Conservation (phyloP, 352 stramenopile species). For the Blastocystis sp. region DNA sequence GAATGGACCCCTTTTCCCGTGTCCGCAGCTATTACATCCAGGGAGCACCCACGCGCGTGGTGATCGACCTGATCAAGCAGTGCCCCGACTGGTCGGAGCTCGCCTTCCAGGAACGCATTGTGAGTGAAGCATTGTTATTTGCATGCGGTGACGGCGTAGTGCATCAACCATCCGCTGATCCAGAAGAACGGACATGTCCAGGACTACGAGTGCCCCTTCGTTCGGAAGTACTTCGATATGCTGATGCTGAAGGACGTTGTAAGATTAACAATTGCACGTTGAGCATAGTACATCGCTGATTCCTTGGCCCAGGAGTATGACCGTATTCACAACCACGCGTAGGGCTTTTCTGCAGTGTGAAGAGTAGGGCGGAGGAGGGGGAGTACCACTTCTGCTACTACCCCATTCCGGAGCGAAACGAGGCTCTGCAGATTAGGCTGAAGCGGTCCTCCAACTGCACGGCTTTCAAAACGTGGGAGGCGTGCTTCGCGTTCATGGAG, state of each 20-base stretch:
- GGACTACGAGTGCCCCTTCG: slow-evolving; percentile 42
- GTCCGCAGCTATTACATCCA: slow-evolving; percentile 30
- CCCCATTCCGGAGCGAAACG: slow-evolving; percentile 8
- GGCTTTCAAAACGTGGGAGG: slow-evolving; percentile 60
- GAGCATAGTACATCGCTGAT: slow-evolving; percentile 48
- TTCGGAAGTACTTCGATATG: slow-evolving; percentile 45
- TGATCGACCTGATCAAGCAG: neutral
- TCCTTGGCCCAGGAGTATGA: slow-evolving; percentile 44
- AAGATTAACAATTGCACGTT: neutral
- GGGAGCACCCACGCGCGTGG: slow-evolving; percentile 3
- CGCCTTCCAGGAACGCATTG: slow-evolving; percentile 50
- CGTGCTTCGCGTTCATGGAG: slow-evolving; percentile 60
- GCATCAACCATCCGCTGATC: slow-evolving; percentile 60
- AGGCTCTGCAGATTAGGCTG: slow-evolving; percentile 37
- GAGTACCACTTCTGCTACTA: slow-evolving; percentile 66
- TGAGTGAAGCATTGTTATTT: slow-evolving; percentile 22
- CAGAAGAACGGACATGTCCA: slow-evolving; percentile 50
- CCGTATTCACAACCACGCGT: slow-evolving; percentile 48
- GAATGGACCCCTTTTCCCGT: slow-evolving; percentile 36
- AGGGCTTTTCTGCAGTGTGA: neutral
- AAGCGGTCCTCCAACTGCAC: slow-evolving; percentile 53
- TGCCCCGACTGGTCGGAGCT: slow-evolving; percentile 39
- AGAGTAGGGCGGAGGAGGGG: slow-evolving; percentile 20
- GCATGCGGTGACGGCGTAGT: neutral
- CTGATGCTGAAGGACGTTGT: slow-evolving; percentile 49